Evolutionary conservation across 441 rosid genomes (phyloP).

Genomic region (Pelargonium australe): DNA sequence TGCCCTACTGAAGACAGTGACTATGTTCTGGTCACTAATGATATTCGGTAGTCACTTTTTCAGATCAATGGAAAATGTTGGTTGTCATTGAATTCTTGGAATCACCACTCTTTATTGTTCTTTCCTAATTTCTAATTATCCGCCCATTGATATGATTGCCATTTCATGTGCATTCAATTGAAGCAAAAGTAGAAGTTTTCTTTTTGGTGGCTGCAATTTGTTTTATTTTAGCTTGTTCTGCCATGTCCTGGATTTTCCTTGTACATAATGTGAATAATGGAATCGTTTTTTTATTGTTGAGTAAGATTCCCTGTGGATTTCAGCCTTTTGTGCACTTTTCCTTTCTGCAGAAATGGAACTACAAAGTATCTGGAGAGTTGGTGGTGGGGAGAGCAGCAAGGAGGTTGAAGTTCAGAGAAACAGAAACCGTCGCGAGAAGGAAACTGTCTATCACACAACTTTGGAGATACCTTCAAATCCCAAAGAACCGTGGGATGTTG

Average conservation of each 20-base stretch:
- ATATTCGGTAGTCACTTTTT: neutral
- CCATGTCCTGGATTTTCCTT: neutral
- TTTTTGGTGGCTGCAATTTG: too few relatives aligned
- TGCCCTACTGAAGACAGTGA: neutral
- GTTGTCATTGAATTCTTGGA: too few relatives aligned
- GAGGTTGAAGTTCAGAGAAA: constrained; percentile 80
- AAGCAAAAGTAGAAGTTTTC: neutral
- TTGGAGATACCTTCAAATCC: constrained; percentile 75
- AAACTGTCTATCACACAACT: constrained; percentile 44
- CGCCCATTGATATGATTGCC: neutral
- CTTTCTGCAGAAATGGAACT: constrained; percentile 63
- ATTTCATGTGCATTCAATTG: neutral
- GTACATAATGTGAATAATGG: constrained; percentile 2
- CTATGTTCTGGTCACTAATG: constrained; percentile 1
- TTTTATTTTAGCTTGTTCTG: too few relatives aligned
- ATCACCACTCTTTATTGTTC: too few relatives aligned
- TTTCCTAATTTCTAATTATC: too few relatives aligned
- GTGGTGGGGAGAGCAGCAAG: constrained; percentile 85
- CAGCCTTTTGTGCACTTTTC: constrained; percentile 26
- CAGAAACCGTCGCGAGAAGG: constrained; percentile 81
- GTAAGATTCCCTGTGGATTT: constrained; percentile 18
- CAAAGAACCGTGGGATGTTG: constrained; percentile 94
- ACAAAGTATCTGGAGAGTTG: constrained; percentile 56
- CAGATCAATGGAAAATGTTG: too few relatives aligned
- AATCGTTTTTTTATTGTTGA: constrained; percentile 8